phyloP scores from a whole-genome alignment of 2,329 filamentous ascomycete genomes.

The Aureobasidium lini region DNA sequence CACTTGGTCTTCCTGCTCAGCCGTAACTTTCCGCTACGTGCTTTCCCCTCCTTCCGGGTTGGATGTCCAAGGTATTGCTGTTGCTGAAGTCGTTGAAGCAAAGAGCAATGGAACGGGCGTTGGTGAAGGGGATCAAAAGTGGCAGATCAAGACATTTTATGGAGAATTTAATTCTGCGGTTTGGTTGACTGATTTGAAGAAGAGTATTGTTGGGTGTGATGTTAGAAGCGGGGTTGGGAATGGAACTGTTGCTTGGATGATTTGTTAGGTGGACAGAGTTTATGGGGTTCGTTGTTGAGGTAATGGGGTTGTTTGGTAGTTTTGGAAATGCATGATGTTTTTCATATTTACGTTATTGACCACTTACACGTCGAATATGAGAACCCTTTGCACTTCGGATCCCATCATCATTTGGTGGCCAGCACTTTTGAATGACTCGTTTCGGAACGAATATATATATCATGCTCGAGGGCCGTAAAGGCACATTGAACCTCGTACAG shows the following conservation, averaged over 20 bases:
- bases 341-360: no score
- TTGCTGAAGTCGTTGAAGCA: not conserved
- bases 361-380: no score
- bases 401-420: no score
- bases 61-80: constrained; percentile 18
- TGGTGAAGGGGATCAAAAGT: constrained; percentile 11
- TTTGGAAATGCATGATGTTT: no score
- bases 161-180: constrained; percentile 29
- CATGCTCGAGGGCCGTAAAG: no score
- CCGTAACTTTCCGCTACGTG: constrained; percentile 25
- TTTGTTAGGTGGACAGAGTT: no score
- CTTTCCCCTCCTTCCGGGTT: constrained; percentile 20
- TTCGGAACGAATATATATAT: no score
- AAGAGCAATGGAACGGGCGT: not conserved
- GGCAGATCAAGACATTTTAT: constrained; percentile 29
- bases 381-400: no score
- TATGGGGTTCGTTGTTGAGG: no score
- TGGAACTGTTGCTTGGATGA: not conserved
- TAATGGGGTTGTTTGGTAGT: not conserved
- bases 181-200: constrained; percentile 20
- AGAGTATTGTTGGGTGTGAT: not conserved
- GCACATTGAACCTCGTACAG: no score
- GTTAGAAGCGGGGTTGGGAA: not conserved
- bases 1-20: constrained; percentile 23
- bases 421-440: no score